Percentiles rank a stretch among this genome's conserved stretches.
phyloP scores from a whole-genome alignment of 345 rosid species.

The Eutrema heterophyllum region DNA sequence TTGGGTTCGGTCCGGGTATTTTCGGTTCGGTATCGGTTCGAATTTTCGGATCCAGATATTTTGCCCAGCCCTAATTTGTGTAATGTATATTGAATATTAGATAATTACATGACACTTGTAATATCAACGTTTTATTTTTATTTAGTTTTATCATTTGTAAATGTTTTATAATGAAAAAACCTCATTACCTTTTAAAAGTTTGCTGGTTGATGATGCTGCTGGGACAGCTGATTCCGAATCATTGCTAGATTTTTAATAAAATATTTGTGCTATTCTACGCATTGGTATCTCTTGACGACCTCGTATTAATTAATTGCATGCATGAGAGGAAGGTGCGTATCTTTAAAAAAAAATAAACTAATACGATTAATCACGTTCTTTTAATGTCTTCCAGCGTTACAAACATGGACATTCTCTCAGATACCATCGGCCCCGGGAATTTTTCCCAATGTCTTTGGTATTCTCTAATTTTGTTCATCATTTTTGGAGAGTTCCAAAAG shows the following conservation, averaged over 20 bases:
- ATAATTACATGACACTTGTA: not conserved
- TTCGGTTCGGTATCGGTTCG: no score
- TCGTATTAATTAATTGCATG: slow-evolving; percentile 11
- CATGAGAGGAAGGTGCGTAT: slow-evolving; percentile 17
- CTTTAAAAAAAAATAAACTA: not conserved
- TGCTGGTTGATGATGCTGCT: slow-evolving; percentile 20
- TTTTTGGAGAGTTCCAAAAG: no score
- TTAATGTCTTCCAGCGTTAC: no score
- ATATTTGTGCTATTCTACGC: slow-evolving; percentile 16
- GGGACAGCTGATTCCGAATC: slow-evolving; percentile 21
- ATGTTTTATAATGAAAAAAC: not conserved
- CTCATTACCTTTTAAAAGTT: slow-evolving; percentile 11
- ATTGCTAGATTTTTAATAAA: slow-evolving; percentile 18
- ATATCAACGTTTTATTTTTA: not conserved
- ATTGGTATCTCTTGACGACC: slow-evolving; percentile 12
- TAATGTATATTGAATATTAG: not conserved
- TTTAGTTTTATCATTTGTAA: not conserved
- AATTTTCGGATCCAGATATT: no score
- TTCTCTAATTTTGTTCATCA: no score
- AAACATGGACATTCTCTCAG: no score
- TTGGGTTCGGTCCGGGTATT: no score
- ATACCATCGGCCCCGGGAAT: no score
- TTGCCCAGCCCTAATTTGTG: no score
- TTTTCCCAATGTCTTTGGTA: no score
- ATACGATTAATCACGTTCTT: no score